Conservation (phyloP, 108 stramenopile genomes). For the Cyclotella sp. region DNA sequence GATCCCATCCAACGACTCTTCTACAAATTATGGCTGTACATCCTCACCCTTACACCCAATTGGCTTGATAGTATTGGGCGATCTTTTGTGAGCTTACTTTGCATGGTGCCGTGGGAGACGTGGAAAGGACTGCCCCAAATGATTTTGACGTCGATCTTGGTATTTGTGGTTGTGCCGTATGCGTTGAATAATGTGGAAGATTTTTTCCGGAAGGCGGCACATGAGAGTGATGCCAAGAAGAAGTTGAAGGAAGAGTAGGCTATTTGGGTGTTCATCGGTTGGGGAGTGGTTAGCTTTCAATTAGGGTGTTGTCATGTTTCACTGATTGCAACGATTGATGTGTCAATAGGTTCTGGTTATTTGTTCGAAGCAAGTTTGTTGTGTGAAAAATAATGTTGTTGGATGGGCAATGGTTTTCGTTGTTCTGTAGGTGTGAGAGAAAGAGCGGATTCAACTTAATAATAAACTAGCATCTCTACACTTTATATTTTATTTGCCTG, state of each 20-base stretch:
- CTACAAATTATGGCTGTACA: constrained; percentile 34
- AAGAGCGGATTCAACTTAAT: too few species aligned
- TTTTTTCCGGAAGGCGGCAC: constrained; percentile 65
- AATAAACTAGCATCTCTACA: too few species aligned
- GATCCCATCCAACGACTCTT: constrained; percentile 38
- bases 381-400: too few species aligned
- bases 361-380: too few species aligned
- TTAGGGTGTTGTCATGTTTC: too few species aligned
- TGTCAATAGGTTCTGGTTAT: too few species aligned
- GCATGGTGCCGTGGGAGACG: constrained; percentile 51
- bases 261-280: too few species aligned
- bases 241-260: constrained; percentile 8
- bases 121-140: constrained; percentile 70
- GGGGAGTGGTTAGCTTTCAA: too few species aligned
- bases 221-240: constrained; percentile 6
- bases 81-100: background rate
- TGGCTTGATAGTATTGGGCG: constrained; percentile 17
- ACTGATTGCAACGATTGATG: too few species aligned
- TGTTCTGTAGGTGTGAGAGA: too few species aligned
- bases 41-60: constrained; percentile 25
- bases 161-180: constrained; percentile 63
- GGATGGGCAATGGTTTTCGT: too few species aligned
- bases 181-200: constrained; percentile 69
- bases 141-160: constrained; percentile 58
- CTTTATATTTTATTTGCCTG: too few species aligned